Evolutionary conservation across 2,329 filamentous ascomycete genomes (phyloP), one percentile per base, ranked within the genome.

Genomic region (Myriosclerotinia duriaeana): DNA sequence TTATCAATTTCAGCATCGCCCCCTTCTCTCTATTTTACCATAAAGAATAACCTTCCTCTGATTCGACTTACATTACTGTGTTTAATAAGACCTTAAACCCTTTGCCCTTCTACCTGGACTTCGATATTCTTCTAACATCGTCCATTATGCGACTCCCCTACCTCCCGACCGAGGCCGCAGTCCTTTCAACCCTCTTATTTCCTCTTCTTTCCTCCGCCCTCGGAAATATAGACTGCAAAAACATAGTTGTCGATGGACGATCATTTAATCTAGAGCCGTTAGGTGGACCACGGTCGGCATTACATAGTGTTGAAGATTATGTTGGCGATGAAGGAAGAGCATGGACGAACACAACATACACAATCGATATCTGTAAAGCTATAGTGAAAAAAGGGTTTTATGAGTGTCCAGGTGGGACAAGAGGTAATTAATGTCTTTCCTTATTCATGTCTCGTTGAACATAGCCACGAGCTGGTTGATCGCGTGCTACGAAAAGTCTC

Each of bases 281-380:
- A 9, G 81, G 79, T 7, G 91, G 90, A 1, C 88, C 89, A 44
- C 89, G 89, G 76, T 85, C 87, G 0, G 87, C 92, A 48, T 83
- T 91, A 65, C 85, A 85, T 59, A 81, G 80, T 73, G 78, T 83
- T 44, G 76, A 80, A 17, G 73, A 76, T 6, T 74, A 74, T 9
- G 78, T 83, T 44, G 76, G 79, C 11, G 73, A 76, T 4, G 75
- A 74, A 12, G 82, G 83, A 26, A 83, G 81, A 20, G 81, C 81
- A 20, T 80, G 85, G 38, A 82, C 81, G 68, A 95, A 95, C 77
- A 92, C 87, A 36, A 94, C 91, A 53, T 96, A 92, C 77, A 93
- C 91, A 0, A 76, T 96, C 66, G 90, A 96, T 73, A 82, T 96
- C 59, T 96, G 92, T 79, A 79, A 81, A 63, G 82, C 85, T 8